These are phyloP conservation scores for Lactifluus echinatus DNA, from an alignment of 768 basidiomycete genomes.

Conservation along the genomic window DNA sequence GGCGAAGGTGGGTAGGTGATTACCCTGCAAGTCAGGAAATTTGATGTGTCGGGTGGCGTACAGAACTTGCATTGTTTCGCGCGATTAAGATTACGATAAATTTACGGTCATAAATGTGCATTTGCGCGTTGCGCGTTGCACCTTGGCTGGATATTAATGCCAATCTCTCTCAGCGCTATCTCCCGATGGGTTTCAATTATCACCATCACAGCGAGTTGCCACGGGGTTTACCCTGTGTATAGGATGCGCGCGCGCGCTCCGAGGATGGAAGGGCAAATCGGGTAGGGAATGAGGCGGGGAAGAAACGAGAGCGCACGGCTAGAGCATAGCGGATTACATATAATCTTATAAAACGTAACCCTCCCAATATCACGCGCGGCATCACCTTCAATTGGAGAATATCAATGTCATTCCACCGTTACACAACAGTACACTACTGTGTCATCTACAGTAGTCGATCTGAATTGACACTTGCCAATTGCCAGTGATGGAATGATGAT, in stretches of 20 bases:
- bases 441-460: too few relatives aligned
- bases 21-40: neutral
- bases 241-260: neutral
- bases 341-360: conserved; percentile 12
- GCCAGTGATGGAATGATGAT: neutral
- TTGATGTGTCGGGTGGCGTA: too few relatives aligned
- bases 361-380: too few relatives aligned
- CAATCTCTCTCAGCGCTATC: neutral
- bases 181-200: too few relatives aligned
- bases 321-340: conserved; percentile 7
- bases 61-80: neutral
- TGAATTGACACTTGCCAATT: too few relatives aligned
- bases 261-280: conserved; percentile 9
- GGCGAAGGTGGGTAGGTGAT: neutral
- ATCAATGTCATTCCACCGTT: too few relatives aligned
- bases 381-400: too few relatives aligned
- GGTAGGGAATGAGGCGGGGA: neutral
- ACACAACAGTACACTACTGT: too few relatives aligned
- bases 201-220: neutral
- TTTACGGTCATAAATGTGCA: conserved; percentile 9
- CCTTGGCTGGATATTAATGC: neutral
- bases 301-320: neutral
- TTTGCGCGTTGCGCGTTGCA: neutral
- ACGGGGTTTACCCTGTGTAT: neutral
- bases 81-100: neutral